Evolutionary conservation across 306 rosid genomes (phyloP), one percentile per base, ranked within the genome.

Genomic region (Boehmeria nivea): DNA sequence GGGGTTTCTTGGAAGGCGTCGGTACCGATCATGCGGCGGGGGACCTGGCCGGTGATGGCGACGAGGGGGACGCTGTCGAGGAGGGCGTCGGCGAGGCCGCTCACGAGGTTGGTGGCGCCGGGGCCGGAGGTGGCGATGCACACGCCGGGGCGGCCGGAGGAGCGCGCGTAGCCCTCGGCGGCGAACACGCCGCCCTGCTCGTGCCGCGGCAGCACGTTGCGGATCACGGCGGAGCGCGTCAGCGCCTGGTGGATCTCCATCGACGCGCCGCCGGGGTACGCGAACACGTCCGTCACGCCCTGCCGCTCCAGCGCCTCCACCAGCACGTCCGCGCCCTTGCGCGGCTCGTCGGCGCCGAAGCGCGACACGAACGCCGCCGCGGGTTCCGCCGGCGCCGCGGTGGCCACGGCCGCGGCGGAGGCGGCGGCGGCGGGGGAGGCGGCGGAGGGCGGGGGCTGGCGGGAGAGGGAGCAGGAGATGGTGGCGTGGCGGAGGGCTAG

Each of bases 211-310:
- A 91, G 96, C 26, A 82, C 66, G 65, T 82, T 91, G 3, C 83
- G 81, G 57, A 91, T 87, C 43, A 17, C 4, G 13, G 17, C 0
- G 34, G 98, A 82, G 71, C 96, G 93, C 6, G 94, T 91, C 24
- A 91, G 89, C 0, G 98, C 95, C 54, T 91, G 96, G 79, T 91
- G 96, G 72, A 91, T 91, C 75, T 91, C 96, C 95, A 91, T 3
- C 5, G 98, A 87, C 5, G 98, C 94, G 52, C 98, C 96, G 12
- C 94, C 98, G 4, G 95, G 98, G 72, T 91, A 87, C 20, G 98
- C 95, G 65, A 91, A 87, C 3, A 91, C 98, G 15, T 63, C 25
- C 15, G 72, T 78, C 7, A 91, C 95, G 3, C 93, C 96, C 43
- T 82, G 66, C 6, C 93, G 85, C 51, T 91, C 98, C 0, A 91